These are phyloP conservation scores for Ceratocystis destructans DNA, from an alignment of 2,329 filamentous ascomycete species.

Conservation along the genomic window DNA sequence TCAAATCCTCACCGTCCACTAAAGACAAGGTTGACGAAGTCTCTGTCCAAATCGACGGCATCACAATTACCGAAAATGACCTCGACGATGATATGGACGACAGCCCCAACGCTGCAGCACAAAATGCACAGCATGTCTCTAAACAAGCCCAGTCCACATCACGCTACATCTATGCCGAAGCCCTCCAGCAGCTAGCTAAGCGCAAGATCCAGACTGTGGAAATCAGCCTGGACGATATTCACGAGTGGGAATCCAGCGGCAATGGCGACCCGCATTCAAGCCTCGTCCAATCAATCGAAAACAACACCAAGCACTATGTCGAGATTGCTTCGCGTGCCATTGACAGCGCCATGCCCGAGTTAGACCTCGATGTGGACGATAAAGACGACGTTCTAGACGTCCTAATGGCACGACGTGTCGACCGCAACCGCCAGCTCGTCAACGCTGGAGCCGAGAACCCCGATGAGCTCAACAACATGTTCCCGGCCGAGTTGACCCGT, in stretches of 20 bases:
- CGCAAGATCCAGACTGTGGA: slow-evolving; percentile 61
- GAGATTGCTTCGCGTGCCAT: slow-evolving; percentile 81
- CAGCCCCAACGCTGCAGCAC: slow-evolving; percentile 41
- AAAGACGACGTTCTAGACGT: slow-evolving; percentile 97
- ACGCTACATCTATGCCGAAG: slow-evolving; percentile 75
- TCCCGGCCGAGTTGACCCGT: slow-evolving; percentile 81
- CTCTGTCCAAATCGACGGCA: slow-evolving; percentile 66
- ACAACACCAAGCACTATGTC: slow-evolving; percentile 89
- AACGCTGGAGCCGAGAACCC: slow-evolving; percentile 55
- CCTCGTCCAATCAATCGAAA: slow-evolving; percentile 71
- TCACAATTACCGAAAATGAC: slow-evolving; percentile 78
- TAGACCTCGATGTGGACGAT: slow-evolving; percentile 65
- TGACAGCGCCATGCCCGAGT: slow-evolving; percentile 70
- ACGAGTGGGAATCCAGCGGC: slow-evolving; percentile 60
- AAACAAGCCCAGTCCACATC: slow-evolving; percentile 39
- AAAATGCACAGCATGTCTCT: slow-evolving; percentile 32
- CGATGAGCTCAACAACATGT: slow-evolving; percentile 57
- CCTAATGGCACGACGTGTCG: slow-evolving; percentile 81
- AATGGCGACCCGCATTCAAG: slow-evolving; percentile 53
- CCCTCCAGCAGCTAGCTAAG: slow-evolving; percentile 78
- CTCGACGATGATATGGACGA: slow-evolving; percentile 85
- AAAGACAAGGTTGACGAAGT: slow-evolving; percentile 38
- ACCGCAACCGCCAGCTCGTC: slow-evolving; percentile 65
- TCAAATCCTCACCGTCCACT: slow-evolving; percentile 60
- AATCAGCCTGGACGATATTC: slow-evolving; percentile 81